phyloP scores from a whole-genome alignment of 139 green algal species.

The Deuterostichococcus epilithicus region DNA sequence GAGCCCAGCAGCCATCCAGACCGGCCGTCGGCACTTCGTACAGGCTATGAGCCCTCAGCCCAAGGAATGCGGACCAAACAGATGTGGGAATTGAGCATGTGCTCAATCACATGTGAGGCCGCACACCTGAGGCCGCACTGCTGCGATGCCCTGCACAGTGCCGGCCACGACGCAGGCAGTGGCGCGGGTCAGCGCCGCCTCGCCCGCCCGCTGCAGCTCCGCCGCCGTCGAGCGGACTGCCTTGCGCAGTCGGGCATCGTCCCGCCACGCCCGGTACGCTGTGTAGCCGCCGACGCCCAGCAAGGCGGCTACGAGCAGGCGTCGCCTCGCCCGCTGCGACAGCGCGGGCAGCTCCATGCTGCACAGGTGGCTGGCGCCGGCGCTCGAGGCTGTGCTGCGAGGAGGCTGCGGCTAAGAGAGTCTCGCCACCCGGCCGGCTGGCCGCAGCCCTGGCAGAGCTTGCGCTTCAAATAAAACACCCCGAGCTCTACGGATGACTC shows the following conservation, averaged over 20 bases:
- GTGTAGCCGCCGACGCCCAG: not conserved
- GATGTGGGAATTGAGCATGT: too few species aligned
- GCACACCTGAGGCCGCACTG: not conserved
- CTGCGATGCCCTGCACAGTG: constrained; percentile 18
- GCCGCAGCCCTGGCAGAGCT: too few species aligned
- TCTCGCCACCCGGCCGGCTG: too few species aligned
- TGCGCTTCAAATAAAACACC: not conserved
- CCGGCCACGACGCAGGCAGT: constrained; percentile 14
- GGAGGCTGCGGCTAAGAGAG: too few species aligned
- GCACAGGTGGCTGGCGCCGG: not conserved
- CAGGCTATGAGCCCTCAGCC: too few species aligned
- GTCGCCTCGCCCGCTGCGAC: not conserved
- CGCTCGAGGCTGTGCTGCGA: not conserved
- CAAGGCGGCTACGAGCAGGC: not conserved
- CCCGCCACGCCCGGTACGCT: not conserved
- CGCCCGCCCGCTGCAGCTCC: not conserved
- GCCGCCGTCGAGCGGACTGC: not conserved
- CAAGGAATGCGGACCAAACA: too few species aligned
- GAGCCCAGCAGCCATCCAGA: too few species aligned
- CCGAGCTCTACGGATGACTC: not conserved
- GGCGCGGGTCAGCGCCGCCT: constrained; percentile 8
- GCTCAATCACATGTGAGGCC: not conserved
- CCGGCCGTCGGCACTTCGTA: too few species aligned
- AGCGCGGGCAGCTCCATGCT: not conserved
- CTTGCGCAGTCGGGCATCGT: not conserved